These are phyloP conservation scores for Picea sitchensis DNA, from an alignment of 75 land plant genomes.

Conservation along the genomic window DNA sequence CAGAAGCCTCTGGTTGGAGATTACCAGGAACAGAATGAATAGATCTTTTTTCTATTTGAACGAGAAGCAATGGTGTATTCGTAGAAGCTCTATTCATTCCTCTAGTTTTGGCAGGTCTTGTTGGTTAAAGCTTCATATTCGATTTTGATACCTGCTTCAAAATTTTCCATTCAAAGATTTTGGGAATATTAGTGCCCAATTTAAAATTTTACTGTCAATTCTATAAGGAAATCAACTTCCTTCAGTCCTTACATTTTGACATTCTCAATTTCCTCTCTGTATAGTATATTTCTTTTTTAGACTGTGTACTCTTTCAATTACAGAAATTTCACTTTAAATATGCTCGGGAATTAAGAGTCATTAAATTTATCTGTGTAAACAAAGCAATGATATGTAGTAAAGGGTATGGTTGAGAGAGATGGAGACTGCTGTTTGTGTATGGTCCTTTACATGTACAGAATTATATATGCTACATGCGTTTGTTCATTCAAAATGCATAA, in stretches of 20 bases:
- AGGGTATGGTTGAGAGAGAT: not conserved
- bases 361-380: not conserved
- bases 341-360: not conserved
- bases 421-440: not conserved
- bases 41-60: no score
- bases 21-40: no score
- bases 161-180: not conserved
- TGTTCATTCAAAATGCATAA: not conserved
- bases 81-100: not conserved
- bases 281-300: not conserved
- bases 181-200: not conserved
- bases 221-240: not conserved
- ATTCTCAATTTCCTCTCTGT: not conserved
- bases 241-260: not conserved
- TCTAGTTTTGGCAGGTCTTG: not conserved
- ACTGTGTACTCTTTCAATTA: no score
- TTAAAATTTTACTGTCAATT: not conserved
- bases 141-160: not conserved
- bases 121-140: not conserved
- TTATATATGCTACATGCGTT: not conserved
- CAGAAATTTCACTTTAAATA: not conserved
- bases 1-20: no score
- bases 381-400: not conserved
- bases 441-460: not conserved
- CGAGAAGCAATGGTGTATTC: not conserved